Percentiles rank a stretch among this genome's conserved stretches.
These are phyloP conservation scores for Penicillium subrubescens DNA, from an alignment of 495 filamentous ascomycete genomes.

Conservation along the genomic window DNA sequence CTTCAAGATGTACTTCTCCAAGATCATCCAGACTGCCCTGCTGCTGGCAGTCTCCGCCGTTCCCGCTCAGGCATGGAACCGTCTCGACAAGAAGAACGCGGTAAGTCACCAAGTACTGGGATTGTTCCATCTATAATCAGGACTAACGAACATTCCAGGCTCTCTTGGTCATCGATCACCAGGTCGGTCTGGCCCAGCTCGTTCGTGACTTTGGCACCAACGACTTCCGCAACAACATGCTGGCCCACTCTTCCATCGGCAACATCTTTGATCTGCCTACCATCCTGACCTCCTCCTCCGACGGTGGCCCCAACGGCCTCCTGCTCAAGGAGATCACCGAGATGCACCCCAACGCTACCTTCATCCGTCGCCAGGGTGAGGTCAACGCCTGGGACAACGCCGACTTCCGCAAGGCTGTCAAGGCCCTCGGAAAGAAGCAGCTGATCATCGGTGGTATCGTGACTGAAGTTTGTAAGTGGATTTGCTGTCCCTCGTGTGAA, in stretches of 20 bases:
- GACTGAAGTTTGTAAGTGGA: slow-evolving; percentile 69
- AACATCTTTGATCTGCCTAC: slow-evolving; percentile 70
- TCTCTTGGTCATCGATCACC: slow-evolving; percentile 71
- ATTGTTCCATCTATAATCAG: not conserved
- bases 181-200: slow-evolving; percentile 67
- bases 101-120: slow-evolving; percentile 30
- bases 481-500: not conserved
- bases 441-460: slow-evolving; percentile 74
- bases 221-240: slow-evolving; percentile 65
- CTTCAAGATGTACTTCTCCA: slow-evolving; percentile 21
- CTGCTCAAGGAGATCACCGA: slow-evolving; percentile 69
- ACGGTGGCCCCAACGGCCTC: slow-evolving; percentile 64
- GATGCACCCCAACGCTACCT: slow-evolving; percentile 66
- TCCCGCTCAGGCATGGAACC: slow-evolving; percentile 37
- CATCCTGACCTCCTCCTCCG: slow-evolving; percentile 68
- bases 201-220: slow-evolving; percentile 65
- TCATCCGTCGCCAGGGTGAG: slow-evolving; percentile 71
- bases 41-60: slow-evolving; percentile 22
- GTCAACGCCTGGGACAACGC: slow-evolving; percentile 81
- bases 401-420: slow-evolving; percentile 68
- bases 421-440: slow-evolving; percentile 66
- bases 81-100: slow-evolving; percentile 59
- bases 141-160: slow-evolving; percentile 22
- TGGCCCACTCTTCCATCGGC: slow-evolving; percentile 68
- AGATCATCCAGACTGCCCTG: slow-evolving; percentile 15